Conservation (phyloP, 2,329 filamentous ascomycete species). For the Pseudopithomyces chartarum region DNA sequence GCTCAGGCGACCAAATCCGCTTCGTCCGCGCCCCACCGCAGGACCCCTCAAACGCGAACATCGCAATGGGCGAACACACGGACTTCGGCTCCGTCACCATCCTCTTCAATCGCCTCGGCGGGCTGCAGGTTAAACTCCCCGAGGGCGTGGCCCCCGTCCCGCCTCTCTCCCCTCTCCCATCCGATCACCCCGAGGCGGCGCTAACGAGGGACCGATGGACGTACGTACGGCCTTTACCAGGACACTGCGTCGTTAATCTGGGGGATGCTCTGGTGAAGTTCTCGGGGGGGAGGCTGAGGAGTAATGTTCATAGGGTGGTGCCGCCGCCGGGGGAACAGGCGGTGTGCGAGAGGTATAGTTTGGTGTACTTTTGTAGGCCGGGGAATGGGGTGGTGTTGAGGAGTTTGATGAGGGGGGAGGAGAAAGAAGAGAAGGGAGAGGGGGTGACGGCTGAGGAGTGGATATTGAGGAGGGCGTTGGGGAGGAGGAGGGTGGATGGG, state of each 20-base stretch:
- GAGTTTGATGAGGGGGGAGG: slow-evolving; percentile 34
- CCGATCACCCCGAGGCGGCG: slow-evolving; percentile 10
- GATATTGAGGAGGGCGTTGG: slow-evolving; percentile 49
- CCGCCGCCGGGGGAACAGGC: slow-evolving; percentile 54
- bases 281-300: slow-evolving; percentile 47
- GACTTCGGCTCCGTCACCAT: slow-evolving; percentile 63
- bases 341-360: slow-evolving; percentile 49
- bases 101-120: slow-evolving; percentile 62
- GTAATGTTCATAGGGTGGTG: slow-evolving; percentile 56
- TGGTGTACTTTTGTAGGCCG: slow-evolving; percentile 61
- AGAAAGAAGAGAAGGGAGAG: slow-evolving; percentile 29
- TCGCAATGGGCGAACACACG: slow-evolving; percentile 59
- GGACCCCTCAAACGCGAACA: slow-evolving; percentile 47
- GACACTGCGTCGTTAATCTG: slow-evolving; percentile 55
- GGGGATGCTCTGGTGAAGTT: slow-evolving; percentile 56
- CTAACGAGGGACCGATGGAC: slow-evolving; percentile 50
- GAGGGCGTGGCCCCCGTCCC: slow-evolving; percentile 21
- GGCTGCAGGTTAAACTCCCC: slow-evolving; percentile 58
- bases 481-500: slow-evolving; percentile 35
- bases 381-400: slow-evolving; percentile 38
- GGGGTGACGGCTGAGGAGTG: slow-evolving; percentile 49
- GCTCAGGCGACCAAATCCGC: slow-evolving; percentile 60
- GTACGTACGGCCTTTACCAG: slow-evolving; percentile 58
- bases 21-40: slow-evolving; percentile 58
- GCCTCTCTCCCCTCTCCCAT: not conserved